Evolutionary conservation across 805 yeast genomes (phyloP).

Genomic region (Yarrowia yakushimensis): DNA sequence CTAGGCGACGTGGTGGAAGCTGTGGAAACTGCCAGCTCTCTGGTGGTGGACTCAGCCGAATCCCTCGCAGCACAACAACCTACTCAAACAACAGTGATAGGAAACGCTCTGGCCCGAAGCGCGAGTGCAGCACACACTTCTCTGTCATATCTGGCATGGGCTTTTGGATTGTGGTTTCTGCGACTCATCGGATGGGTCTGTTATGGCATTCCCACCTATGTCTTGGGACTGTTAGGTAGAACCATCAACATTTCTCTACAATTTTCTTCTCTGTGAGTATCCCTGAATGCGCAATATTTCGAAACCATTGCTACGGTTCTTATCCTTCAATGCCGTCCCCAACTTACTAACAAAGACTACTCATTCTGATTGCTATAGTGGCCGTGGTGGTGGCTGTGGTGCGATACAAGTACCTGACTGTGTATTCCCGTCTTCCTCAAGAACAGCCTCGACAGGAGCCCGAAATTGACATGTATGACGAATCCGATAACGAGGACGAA

Average conservation of each 20-base stretch:
- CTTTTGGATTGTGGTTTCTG: slow-evolving; percentile 21
- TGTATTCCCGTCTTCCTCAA: slow-evolving; percentile 55
- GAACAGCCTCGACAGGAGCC: slow-evolving; percentile 47
- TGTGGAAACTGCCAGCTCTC: not conserved
- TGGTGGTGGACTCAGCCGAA: not conserved
- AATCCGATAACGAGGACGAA: slow-evolving; percentile 38
- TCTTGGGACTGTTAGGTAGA: slow-evolving; percentile 40
- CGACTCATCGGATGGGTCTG: slow-evolving; percentile 17
- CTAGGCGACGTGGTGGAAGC: not conserved
- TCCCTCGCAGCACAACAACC: not conserved
- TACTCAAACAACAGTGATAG: not conserved
- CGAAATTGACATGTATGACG: slow-evolving; percentile 47
- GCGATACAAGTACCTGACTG: slow-evolving; percentile 60
- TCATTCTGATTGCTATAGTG: slow-evolving; percentile 34
- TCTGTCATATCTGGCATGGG: slow-evolving; percentile 4
- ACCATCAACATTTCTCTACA: slow-evolving; percentile 52
- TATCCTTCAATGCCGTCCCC: too few relatives aligned
- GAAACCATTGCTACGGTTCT: too few relatives aligned
- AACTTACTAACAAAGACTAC: slow-evolving; percentile 23
- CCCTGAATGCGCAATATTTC: too few relatives aligned
- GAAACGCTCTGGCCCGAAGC: not conserved
- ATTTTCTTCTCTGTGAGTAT: slow-evolving; percentile 41
- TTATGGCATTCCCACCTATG: slow-evolving; percentile 36
- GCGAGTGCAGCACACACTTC: slow-evolving; percentile 19
- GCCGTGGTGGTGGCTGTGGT: slow-evolving; percentile 47